Percentiles rank a stretch among this genome's conserved stretches.
Evolutionary conservation across 2,329 filamentous ascomycete species (phyloP).

Genomic region (Nemania abortiva): DNA sequence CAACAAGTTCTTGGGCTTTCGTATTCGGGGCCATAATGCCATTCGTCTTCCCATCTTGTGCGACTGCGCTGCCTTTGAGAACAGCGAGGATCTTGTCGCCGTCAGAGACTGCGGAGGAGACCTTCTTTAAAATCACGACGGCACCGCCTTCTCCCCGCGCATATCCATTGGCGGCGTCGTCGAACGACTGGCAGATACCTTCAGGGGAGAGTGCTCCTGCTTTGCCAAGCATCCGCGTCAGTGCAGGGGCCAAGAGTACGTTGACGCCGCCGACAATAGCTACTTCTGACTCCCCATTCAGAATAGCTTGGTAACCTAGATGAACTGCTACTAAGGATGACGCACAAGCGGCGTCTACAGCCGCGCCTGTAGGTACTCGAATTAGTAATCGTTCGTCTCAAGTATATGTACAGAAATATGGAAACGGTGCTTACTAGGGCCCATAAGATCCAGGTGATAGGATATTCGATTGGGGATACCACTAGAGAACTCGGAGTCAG

Average conservation of each 20-base stretch:
- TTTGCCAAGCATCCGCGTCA: conserved; percentile 19
- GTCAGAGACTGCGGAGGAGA: not conserved
- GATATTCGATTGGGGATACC: conserved; percentile 50
- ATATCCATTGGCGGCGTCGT: conserved; percentile 19
- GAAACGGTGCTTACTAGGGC: conserved; percentile 40
- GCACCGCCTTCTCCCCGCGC: conserved; percentile 18
- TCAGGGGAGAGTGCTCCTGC: conserved; percentile 21
- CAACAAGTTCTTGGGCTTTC: conserved; percentile 12
- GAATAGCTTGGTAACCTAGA: conserved; percentile 7
- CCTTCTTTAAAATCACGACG: conserved; percentile 4
- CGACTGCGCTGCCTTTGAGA: conserved; percentile 16
- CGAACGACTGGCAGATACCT: conserved; percentile 20
- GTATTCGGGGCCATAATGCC: conserved; percentile 26
- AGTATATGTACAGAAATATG: not conserved
- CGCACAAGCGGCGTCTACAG: conserved; percentile 25
- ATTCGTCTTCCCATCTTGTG: conserved; percentile 18
- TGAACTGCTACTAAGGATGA: conserved; percentile 21
- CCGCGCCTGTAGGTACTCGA: not conserved
- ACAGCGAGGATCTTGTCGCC: conserved; percentile 18
- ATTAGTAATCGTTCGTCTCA: not conserved
- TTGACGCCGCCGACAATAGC: conserved; percentile 25
- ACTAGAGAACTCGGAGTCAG: not conserved
- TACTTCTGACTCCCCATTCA: conserved; percentile 10
- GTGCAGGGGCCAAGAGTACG: conserved; percentile 16
- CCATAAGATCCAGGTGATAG: conserved; percentile 20